These are phyloP conservation scores for Calocera cornea DNA, from an alignment of 768 basidiomycete genomes.

Conservation along the genomic window DNA sequence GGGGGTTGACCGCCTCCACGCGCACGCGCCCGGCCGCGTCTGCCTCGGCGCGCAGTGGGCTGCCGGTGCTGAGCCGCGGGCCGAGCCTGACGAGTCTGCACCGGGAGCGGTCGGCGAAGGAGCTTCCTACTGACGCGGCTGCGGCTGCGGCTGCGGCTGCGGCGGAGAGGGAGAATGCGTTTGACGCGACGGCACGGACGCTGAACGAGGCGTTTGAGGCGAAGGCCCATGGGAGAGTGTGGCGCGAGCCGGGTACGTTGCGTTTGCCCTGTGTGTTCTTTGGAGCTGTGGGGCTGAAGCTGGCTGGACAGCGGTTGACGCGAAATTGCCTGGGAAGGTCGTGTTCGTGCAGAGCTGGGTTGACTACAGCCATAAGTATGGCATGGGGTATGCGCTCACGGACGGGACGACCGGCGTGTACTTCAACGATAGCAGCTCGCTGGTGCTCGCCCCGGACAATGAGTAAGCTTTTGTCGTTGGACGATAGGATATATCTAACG, in stretches of 20 bases:
- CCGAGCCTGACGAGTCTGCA: neutral
- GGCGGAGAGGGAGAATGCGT: conserved; percentile 36
- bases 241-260: conserved; percentile 50
- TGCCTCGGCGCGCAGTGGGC: neutral
- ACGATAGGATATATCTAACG: conserved; percentile 2
- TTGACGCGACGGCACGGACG: conserved; percentile 49
- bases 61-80: neutral
- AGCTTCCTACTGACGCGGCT: neutral
- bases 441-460: conserved; percentile 77
- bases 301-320: conserved; percentile 21
- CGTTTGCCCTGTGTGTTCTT: too few relatives aligned
- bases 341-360: conserved; percentile 98
- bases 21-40: neutral
- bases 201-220: conserved; percentile 54
- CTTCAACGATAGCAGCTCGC: conserved; percentile 87
- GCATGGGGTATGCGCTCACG: conserved; percentile 97
- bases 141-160: too few relatives aligned
- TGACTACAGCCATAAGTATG: conserved; percentile 97
- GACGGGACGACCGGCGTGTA: conserved; percentile 91
- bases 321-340: conserved; percentile 40
- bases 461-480: conserved; percentile 40
- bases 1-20: neutral
- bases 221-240: conserved; percentile 46
- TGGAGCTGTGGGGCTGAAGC: neutral
- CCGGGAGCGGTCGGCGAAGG: neutral